A percentile compares a stretch with the other conserved stretches of the same genome.
These are phyloP conservation scores for Pseudocercospora pini-densiflorae DNA, from an alignment of 2,329 filamentous ascomycete genomes.

Conservation along the genomic window DNA sequence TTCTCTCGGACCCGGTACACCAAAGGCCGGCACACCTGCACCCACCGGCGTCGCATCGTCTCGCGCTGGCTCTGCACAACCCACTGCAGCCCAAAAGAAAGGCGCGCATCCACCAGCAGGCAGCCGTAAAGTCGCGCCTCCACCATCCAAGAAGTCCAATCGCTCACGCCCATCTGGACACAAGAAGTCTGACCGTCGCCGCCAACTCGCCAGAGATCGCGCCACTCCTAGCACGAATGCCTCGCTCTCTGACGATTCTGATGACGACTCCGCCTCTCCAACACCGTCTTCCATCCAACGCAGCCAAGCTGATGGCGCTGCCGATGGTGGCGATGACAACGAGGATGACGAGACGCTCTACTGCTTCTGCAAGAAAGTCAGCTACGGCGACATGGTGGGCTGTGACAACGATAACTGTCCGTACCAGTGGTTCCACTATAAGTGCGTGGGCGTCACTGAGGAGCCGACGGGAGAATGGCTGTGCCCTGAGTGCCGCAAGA, in stretches of 20 bases:
- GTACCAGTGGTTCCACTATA: constrained; percentile 89
- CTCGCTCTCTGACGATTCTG: constrained; percentile 33
- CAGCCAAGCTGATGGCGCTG: constrained; percentile 35
- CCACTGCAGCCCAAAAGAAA: constrained; percentile 35
- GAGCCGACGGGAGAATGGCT: constrained; percentile 58
- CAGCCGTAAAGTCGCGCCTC: constrained; percentile 61
- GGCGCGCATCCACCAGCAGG: constrained; percentile 31
- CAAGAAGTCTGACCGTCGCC: constrained; percentile 40
- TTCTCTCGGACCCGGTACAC: constrained; percentile 66
- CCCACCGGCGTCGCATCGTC: constrained; percentile 48
- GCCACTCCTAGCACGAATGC: constrained; percentile 40
- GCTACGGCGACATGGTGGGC: constrained; percentile 86
- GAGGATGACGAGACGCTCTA: constrained; percentile 65
- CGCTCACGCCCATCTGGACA: constrained; percentile 31
- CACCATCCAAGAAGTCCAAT: constrained; percentile 42
- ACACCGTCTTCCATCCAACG: constrained; percentile 38
- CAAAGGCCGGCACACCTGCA: constrained; percentile 61
- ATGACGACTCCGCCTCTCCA: constrained; percentile 36
- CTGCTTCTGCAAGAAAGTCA: constrained; percentile 81
- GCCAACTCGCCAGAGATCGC: constrained; percentile 41
- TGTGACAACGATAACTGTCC: constrained; percentile 83
- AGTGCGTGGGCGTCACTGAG: constrained; percentile 55
- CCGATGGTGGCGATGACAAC: constrained; percentile 35
- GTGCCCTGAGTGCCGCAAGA: constrained; percentile 46
- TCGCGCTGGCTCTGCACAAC: constrained; percentile 63